Evolutionary conservation across 2,329 filamentous ascomycete genomes (phyloP), one percentile per base, ranked within the genome.

Genomic region (Chalaropsis thielavioides): DNA sequence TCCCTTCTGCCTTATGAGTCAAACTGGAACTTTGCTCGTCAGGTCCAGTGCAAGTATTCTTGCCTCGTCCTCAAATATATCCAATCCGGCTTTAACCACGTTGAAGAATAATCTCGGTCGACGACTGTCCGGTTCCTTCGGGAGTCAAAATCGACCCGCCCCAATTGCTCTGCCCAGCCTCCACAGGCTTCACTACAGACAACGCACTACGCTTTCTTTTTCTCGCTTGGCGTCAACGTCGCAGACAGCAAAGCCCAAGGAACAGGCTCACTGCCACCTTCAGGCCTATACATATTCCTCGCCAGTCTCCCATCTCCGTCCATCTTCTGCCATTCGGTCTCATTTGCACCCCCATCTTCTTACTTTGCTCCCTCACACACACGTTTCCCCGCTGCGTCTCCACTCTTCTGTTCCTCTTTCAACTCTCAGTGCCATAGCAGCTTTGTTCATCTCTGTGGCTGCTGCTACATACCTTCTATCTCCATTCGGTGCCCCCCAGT

Each of bases 1-100:
- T 58, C 38, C 31, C 22, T 56, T 31, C 17, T 13, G 22, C 56
- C 63, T 35, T 65, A 65, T 65, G 63, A 61, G 46, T 43, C 58
- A 60, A 35, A 43, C 46, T 63, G 66, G 44, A 31, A 15, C 31
- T 31, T 40, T 19, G 31, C 31, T 65, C 6, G 8, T 54, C 27
- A 54, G 63, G 63, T 27, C 51, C 38, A 65, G 54, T 17, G 58
- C 56, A 61, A 65, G 61, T 54, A 54, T 61, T 65, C 54, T 60
- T 61, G 63, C 43, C 44, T 65, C 63, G 43, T 54, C 44, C 24
- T 31, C 61, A 22, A 6, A 59, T 40, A 10, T 10, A 43, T 56
- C 17, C 54, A 58, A 51, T 51, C 13, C 27, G 27, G 54, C 54
- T 58, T 58, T 58, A 58, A 58, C 15, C 54, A 58, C 54, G 54